phyloP scores from a whole-genome alignment of 768 basidiomycete species.

The Lactarius pseudohatsudake region DNA sequence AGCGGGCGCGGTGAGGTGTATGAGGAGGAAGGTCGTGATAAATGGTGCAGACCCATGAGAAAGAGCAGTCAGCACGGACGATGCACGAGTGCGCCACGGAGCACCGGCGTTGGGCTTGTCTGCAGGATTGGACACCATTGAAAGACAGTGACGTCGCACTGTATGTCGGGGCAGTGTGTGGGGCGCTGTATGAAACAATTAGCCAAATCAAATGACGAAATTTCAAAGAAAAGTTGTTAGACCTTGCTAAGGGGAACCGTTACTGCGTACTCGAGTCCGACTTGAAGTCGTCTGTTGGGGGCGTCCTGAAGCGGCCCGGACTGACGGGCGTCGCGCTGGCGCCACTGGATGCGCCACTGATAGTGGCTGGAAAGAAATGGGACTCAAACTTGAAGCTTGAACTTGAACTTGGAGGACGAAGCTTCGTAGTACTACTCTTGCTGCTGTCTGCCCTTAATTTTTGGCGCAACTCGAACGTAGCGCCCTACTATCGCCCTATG shows the following conservation, averaged over 20 bases:
- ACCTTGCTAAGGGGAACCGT: not conserved
- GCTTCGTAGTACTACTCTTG: too few species aligned
- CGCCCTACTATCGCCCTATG: too few species aligned
- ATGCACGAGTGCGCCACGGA: constrained; percentile 17
- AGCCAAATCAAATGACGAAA: not conserved
- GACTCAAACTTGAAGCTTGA: too few species aligned
- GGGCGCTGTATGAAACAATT: constrained; percentile 1
- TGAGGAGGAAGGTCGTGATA: constrained; percentile 68
- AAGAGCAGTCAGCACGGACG: constrained; percentile 49
- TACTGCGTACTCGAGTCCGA: not conserved
- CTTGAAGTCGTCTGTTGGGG: not conserved
- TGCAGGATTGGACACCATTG: not conserved
- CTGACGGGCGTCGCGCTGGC: not conserved
- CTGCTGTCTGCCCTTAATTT: too few species aligned
- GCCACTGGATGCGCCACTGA: too few species aligned
- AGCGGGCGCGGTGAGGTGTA: constrained; percentile 78
- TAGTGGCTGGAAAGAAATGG: too few species aligned
- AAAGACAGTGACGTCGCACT: not conserved
- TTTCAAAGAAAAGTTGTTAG: not conserved
- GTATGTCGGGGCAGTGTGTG: not conserved
- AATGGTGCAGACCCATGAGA: constrained; percentile 75
- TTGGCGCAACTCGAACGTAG: too few species aligned
- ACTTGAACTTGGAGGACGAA: too few species aligned
- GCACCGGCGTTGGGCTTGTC: constrained; percentile 5
- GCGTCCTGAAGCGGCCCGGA: too few species aligned